phyloP scores from a whole-genome alignment of 305 asterid species.

The Fraxinus dipetala region DNA sequence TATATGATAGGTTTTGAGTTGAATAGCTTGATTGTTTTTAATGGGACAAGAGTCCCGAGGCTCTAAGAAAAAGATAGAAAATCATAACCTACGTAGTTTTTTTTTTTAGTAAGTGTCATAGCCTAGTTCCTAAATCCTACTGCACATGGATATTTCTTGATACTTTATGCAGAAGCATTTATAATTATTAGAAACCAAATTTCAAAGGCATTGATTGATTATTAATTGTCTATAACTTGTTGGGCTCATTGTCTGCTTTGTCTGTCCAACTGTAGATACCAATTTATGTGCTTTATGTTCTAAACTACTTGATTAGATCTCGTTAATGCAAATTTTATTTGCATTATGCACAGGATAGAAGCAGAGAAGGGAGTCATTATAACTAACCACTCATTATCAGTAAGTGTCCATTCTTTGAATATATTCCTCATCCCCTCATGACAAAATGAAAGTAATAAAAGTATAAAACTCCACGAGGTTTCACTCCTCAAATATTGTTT shows the following conservation, averaged over 20 bases:
- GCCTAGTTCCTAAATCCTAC: neutral
- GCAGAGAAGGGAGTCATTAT: constrained; percentile 91
- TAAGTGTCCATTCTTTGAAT: constrained; percentile 38
- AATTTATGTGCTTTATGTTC: constrained; percentile 4
- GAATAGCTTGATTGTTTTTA: neutral
- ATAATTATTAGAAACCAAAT: neutral
- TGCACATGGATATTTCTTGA: constrained; percentile 4
- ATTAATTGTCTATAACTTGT: constrained; percentile 5
- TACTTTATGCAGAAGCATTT: constrained; percentile 3
- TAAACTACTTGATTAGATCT: constrained; percentile 4
- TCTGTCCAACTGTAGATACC: constrained; percentile 1
- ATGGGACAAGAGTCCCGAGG: neutral
- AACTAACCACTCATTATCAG: constrained; percentile 81
- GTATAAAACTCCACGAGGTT: neutral
- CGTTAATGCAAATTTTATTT: constrained; percentile 19
- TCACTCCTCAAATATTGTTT: constrained; percentile 11
- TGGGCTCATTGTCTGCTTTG: constrained; percentile 9
- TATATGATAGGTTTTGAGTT: constrained; percentile 8
- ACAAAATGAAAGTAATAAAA: constrained; percentile 8
- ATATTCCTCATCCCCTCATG: constrained; percentile 1
- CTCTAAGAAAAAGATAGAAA: constrained; percentile 11
- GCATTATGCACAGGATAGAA: constrained; percentile 72
- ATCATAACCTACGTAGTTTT: neutral
- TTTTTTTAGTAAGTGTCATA: neutral
- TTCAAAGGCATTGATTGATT: neutral